These are phyloP conservation scores for Tetradesmus lagerheimii DNA, from an alignment of 139 green algal genomes.

Conservation along the genomic window DNA sequence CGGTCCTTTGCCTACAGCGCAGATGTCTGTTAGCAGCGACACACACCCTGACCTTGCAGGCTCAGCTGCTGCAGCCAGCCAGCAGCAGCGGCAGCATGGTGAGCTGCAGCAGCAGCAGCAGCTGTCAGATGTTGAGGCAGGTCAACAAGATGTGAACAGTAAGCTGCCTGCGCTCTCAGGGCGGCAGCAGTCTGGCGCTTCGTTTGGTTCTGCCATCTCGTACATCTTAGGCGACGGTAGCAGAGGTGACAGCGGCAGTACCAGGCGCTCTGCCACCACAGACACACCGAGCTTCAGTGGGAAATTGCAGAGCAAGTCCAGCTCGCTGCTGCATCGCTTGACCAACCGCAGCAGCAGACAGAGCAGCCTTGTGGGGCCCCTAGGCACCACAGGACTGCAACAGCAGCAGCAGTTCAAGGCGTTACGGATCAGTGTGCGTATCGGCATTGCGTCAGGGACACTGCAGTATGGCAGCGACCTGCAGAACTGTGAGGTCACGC, in stretches of 20 bases:
- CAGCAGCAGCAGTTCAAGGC: constrained; percentile 1
- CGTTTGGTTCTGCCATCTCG: not conserved
- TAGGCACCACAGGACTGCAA: not conserved
- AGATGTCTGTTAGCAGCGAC: not conserved
- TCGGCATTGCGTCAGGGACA: constrained; percentile 31
- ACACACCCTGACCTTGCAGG: not conserved
- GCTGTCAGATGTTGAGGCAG: not conserved
- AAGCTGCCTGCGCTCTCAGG: not conserved
- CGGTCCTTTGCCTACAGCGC: not conserved
- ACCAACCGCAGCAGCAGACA: not conserved
- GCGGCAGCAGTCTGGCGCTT: not conserved
- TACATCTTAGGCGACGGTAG: not conserved
- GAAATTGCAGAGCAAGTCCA: not conserved
- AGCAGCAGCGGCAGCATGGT: not conserved
- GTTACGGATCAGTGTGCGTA: constrained; percentile 23
- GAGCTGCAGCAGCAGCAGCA: not conserved
- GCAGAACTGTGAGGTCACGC: constrained; percentile 9
- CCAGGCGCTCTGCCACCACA: not conserved
- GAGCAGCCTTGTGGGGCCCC: not conserved
- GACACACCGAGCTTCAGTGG: not conserved
- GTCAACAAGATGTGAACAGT: not conserved
- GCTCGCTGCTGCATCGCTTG: not conserved
- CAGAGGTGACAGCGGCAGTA: not conserved
- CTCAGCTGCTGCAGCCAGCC: not conserved
- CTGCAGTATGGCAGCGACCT: constrained; percentile 9